These are phyloP conservation scores for Suhomyces tanzawaensis DNA, from an alignment of 805 yeast genomes.

Conservation along the genomic window DNA sequence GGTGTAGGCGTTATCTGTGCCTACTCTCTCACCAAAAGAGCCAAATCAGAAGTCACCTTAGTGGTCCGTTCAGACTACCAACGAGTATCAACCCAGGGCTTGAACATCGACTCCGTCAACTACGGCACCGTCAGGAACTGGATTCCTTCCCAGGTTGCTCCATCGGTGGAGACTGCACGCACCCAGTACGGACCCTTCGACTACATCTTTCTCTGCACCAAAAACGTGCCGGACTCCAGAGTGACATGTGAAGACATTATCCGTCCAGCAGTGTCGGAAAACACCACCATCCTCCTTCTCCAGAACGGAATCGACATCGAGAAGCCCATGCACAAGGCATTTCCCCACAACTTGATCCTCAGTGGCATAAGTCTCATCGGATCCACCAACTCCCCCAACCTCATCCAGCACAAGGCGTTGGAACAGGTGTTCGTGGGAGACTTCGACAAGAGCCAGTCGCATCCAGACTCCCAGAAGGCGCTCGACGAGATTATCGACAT, in stretches of 20 bases:
- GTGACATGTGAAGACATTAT: slow-evolving; percentile 43
- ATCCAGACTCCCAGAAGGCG: slow-evolving; percentile 9
- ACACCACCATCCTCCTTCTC: slow-evolving; percentile 31
- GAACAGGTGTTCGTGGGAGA: slow-evolving; percentile 20
- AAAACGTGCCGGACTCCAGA: slow-evolving; percentile 35
- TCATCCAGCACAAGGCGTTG: slow-evolving; percentile 16
- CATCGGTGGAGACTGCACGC: slow-evolving; percentile 46
- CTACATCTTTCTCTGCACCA: slow-evolving; percentile 38
- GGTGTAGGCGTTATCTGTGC: slow-evolving; percentile 85
- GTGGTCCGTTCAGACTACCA: slow-evolving; percentile 68
- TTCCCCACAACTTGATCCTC: slow-evolving; percentile 32
- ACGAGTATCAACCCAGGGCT: slow-evolving; percentile 51
- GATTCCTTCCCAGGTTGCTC: slow-evolving; percentile 50
- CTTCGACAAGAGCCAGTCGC: slow-evolving; percentile 10
- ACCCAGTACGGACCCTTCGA: slow-evolving; percentile 30
- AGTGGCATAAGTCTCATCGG: slow-evolving; percentile 39
- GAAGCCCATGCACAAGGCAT: slow-evolving; percentile 27
- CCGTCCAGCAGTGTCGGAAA: slow-evolving; percentile 16
- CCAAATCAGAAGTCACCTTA: slow-evolving; percentile 52
- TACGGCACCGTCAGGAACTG: slow-evolving; percentile 56
- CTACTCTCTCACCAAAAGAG: slow-evolving; percentile 51
- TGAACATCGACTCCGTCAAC: slow-evolving; percentile 56
- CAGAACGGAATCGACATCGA: slow-evolving; percentile 44
- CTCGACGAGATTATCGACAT: slow-evolving; percentile 23
- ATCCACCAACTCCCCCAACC: slow-evolving; percentile 25